A percentile compares a stretch with the other conserved stretches of the same genome.
Evolutionary conservation across 2,329 filamentous ascomycete species (phyloP).

Genomic region (Remersonia thermophila): DNA sequence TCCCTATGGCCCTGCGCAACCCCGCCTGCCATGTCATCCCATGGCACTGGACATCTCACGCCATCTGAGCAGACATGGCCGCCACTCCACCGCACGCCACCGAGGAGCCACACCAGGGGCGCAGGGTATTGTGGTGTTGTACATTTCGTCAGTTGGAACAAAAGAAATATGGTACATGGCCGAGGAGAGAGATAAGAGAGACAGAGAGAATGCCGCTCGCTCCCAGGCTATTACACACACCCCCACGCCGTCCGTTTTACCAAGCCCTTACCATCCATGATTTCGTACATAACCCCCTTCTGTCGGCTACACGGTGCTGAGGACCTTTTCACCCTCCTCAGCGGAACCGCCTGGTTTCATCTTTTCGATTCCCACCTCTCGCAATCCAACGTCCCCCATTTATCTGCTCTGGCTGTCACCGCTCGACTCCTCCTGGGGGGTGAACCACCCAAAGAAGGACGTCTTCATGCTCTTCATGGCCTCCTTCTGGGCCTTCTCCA

Average conservation of each 20-base stretch:
- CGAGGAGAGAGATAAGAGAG: neutral
- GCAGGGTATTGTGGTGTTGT: slow-evolving; percentile 1
- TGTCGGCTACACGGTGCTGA: no score
- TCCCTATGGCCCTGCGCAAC: no score
- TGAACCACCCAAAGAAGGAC: slow-evolving; percentile 51
- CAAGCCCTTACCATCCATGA: neutral
- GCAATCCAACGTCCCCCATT: no score
- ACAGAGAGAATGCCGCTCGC: neutral
- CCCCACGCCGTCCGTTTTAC: neutral
- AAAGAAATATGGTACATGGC: slow-evolving; percentile 5
- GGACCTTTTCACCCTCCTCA: neutral
- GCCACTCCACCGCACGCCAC: no score
- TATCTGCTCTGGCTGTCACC: slow-evolving; percentile 5
- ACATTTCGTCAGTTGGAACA: slow-evolving; percentile 1
- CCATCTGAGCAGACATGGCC: no score
- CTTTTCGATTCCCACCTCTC: no score
- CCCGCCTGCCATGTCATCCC: no score
- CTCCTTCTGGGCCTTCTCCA: slow-evolving; percentile 83
- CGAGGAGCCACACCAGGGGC: neutral
- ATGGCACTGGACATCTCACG: no score
- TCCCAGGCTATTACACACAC: no score
- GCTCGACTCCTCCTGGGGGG: slow-evolving; percentile 10
- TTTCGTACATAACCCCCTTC: neutral
- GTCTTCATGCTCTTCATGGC: slow-evolving; percentile 87
- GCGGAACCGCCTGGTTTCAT: no score